Conservation (phyloP, 345 rosid species). For the Lepidium sativum region DNA sequence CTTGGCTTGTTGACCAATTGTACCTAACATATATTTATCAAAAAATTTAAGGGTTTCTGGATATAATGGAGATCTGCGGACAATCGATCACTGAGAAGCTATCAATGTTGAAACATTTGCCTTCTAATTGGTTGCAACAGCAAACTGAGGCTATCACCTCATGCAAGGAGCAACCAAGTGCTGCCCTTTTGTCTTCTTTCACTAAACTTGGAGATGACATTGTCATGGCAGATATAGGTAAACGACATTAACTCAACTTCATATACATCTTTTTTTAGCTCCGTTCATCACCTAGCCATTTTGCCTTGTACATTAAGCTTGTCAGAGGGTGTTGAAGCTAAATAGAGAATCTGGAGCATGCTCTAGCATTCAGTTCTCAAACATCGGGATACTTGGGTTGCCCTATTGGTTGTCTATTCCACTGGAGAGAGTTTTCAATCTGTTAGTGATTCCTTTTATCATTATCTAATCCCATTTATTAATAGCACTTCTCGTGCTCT, state of each 20-base stretch:
- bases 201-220: slow-evolving; percentile 40
- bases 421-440: slow-evolving; percentile 57
- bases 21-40: slow-evolving; percentile 21
- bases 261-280: slow-evolving; percentile 2
- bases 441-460: slow-evolving; percentile 41
- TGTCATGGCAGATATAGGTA: slow-evolving; percentile 66
- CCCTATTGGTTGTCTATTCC: slow-evolving; percentile 73
- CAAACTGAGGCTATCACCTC: slow-evolving; percentile 33
- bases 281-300: neutral
- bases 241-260: neutral
- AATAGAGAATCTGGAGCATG: slow-evolving; percentile 47
- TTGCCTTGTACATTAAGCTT: slow-evolving; percentile 36
- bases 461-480: neutral
- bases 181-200: slow-evolving; percentile 52
- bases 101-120: slow-evolving; percentile 52
- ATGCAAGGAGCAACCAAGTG: slow-evolving; percentile 28
- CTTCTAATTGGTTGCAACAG: slow-evolving; percentile 44
- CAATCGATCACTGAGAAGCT: slow-evolving; percentile 48
- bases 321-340: slow-evolving; percentile 64
- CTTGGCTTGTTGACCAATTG: neutral
- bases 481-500: neutral
- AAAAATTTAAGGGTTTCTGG: slow-evolving; percentile 41
- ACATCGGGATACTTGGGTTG: slow-evolving; percentile 70
- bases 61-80: slow-evolving; percentile 46
- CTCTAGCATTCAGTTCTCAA: slow-evolving; percentile 59